Evolutionary conservation across 169 alveolate species (phyloP), one percentile per base, ranked within the genome.

Genomic region (Miamiensis avidus): DNA sequence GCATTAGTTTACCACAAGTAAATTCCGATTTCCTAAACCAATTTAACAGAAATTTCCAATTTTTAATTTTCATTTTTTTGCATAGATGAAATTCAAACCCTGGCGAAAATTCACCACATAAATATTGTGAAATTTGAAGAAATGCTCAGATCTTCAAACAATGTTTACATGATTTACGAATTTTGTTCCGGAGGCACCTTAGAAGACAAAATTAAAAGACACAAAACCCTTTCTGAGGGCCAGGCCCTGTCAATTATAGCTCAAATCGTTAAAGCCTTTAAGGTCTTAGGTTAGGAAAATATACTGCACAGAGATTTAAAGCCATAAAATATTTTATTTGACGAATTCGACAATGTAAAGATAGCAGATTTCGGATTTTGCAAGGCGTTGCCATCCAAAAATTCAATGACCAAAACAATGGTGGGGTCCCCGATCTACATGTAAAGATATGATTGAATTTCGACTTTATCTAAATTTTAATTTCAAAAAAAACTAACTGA

Each of bases 281-380:
- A 81, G 84, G 65, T 83, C 0, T 64, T 86, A 26, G 83, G 75
- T 0, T 64, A 75, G 28, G 90, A 86, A 64, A 79, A 86, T 49
- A 86, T 86, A 49, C 64, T 86, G 1, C 90, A 86, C 72, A 64
- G 90, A 86, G 90, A 86, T 76, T 75, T 86, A 32, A 86, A 86
- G 76, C 90, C 90, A 34, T 81, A 82, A 28, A 86, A 86, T 34
- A 81, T 86, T 0, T 30, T 86, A 4, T 82, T 86, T 16, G 87
- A 86, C 29, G 78, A 86, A 20, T 49, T 11, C 74, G 73, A 75
- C 1, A 31, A 73, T 31, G 84, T 86, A 29, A 86, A 86, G 32
- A 83, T 86, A n/a, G 90, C 87, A 29, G 90, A 86, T 76, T 86
- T 86, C 81, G 90, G 90, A 31, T 86, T 86, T 81, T 86, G 90